Evolutionary conservation across 2,329 filamentous ascomycete species (phyloP), one percentile per base, ranked within the genome.

Genomic region (Monosporascus sp.): DNA sequence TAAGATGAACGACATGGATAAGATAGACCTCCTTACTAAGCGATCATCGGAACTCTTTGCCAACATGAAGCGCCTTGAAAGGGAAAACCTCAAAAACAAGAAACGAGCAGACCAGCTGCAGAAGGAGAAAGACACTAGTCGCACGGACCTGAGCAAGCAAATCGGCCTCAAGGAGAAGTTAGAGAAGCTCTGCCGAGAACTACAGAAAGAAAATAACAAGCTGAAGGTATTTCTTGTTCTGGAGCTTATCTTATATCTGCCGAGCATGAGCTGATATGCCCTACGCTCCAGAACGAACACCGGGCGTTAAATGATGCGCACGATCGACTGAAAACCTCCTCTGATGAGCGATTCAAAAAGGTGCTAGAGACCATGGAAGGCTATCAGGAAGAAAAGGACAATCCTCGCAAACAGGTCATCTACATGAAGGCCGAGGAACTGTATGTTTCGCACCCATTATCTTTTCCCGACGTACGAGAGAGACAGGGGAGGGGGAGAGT

Each of bases 171-270:
- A 96, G 71, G 92, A 97, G 70, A 97, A 97, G 73, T 78, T 99
- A 46, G 94, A 99, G 73, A 99, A 97, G 69, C 78, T 99, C 34
- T 97, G 92, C 65, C 81, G 94, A 53, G 94, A 99, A 71, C 80
- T 99, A 52, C 94, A 95, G 56, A 89, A 93, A 64, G 94, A 99
- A 68, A 99, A 99, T 71, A 97, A 97, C 73, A 95, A 96, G 74
- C 85, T 99, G 60, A 97, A 97, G 87, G 90, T 94, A 72, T 62
- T 76, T 69, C 58, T 36, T 55, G 49, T 53, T 48, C 31, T 20
- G 3, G 26, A 34, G 44, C 17, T 7, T 34, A 5, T 19, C 16
- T n/a, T 51, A 40, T 43, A 11, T 19, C 31, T 51, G 31, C 36
- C 43, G 34, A 52, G 45, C 47, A 36, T 36, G 40, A 57, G 54